phyloP scores from a whole-genome alignment of 2,329 filamentous ascomycete genomes.

The Falciphora oryzae region DNA sequence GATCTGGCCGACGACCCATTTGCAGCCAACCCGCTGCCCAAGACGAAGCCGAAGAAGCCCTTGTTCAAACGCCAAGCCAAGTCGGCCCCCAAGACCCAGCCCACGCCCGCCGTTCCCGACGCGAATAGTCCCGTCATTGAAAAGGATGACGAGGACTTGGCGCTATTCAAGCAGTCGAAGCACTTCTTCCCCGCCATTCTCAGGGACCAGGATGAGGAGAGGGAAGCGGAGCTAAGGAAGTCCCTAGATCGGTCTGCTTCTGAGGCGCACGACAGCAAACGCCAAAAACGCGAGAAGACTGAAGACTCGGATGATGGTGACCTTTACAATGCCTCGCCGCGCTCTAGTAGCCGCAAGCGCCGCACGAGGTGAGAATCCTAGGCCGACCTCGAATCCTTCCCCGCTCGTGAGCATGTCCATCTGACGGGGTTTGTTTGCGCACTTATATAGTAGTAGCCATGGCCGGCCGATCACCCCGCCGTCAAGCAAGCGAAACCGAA shows the following conservation, averaged over 20 bases:
- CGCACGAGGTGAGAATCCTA: constrained; percentile 5
- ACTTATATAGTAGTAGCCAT: neutral
- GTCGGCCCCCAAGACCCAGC: constrained; percentile 1
- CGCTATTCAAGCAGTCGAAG: constrained; percentile 44
- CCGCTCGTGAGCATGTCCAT: neutral
- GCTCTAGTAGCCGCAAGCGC: neutral
- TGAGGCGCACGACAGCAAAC: constrained; percentile 17
- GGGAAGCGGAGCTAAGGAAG: constrained; percentile 27
- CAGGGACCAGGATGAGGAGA: constrained; percentile 18
- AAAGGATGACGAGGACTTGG: constrained; percentile 31
- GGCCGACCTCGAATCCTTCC: too few species aligned
- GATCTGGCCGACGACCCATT: neutral
- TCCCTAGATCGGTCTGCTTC: constrained; percentile 20
- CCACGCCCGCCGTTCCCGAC: neutral
- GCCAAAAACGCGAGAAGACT: constrained; percentile 15
- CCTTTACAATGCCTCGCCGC: constrained; percentile 8
- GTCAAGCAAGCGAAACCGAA: constrained; percentile 4
- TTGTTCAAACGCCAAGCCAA: constrained; percentile 16
- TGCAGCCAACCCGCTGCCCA: neutral
- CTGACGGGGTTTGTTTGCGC: neutral
- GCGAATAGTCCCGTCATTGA: constrained; percentile 14
- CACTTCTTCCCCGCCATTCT: constrained; percentile 36
- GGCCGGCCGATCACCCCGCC: constrained; percentile 5
- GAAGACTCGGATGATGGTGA: constrained; percentile 12
- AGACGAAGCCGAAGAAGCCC: constrained; percentile 14